These are phyloP conservation scores for Cyclotella atomus DNA, from an alignment of 108 stramenopile genomes.

Conservation along the genomic window DNA sequence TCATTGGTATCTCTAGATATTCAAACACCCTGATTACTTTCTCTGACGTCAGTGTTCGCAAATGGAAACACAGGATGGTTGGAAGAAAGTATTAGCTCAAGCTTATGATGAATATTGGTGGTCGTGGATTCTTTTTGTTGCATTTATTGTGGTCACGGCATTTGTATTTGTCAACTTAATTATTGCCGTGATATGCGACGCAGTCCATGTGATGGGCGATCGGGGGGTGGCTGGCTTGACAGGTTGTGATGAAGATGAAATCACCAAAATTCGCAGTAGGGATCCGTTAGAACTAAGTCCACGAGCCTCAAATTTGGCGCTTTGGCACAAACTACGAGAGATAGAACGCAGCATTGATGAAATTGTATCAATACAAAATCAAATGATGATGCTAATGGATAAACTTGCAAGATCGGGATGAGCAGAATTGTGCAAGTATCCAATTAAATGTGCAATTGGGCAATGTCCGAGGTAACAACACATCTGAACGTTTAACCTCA, in stretches of 20 bases:
- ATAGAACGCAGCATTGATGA: conserved; percentile 12
- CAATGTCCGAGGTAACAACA: neutral
- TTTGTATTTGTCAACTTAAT: conserved; percentile 82
- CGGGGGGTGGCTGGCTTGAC: conserved; percentile 60
- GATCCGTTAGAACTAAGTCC: neutral
- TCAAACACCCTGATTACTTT: neutral
- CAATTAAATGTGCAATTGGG: neutral
- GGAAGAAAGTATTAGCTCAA: neutral
- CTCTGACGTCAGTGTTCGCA: neutral
- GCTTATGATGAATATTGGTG: conserved; percentile 43
- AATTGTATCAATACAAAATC: conserved; percentile 24
- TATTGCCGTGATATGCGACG: conserved; percentile 86
- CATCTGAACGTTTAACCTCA: neutral
- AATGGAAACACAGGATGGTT: neutral
- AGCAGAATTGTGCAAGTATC: no score
- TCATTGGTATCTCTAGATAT: neutral
- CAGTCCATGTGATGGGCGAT: conserved; percentile 57
- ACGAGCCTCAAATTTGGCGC: neutral
- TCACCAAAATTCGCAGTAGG: neutral
- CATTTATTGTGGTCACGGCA: conserved; percentile 73
- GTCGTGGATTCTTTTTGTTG: conserved; percentile 69
- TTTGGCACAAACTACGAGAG: neutral
- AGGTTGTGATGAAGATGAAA: conserved; percentile 42
- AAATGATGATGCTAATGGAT: conserved; percentile 17
- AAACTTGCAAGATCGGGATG: neutral